These are phyloP conservation scores for Trichoderma semiorbis DNA, from an alignment of 2,329 filamentous ascomycete species.

Conservation along the genomic window DNA sequence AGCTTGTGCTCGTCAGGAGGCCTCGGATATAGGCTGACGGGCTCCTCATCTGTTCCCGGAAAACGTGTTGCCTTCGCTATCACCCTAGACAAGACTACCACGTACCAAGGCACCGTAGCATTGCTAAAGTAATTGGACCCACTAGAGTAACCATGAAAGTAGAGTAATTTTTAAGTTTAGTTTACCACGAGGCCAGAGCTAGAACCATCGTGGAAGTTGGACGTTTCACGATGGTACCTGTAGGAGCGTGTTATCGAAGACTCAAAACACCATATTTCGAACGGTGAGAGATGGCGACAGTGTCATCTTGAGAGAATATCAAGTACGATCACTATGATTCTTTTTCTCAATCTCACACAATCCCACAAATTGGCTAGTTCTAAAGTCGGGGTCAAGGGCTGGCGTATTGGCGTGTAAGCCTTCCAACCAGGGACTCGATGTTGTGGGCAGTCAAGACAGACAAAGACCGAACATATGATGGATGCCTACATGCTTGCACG, in stretches of 20 bases:
- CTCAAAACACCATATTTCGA: neutral
- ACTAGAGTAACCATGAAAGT: conserved; percentile 9
- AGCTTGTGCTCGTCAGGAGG: neutral
- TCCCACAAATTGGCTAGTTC: neutral
- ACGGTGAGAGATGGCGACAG: neutral
- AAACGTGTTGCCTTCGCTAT: neutral
- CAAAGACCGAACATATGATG: neutral
- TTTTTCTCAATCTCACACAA: neutral
- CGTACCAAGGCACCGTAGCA: neutral
- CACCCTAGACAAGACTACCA: neutral
- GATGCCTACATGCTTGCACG: neutral
- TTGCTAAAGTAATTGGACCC: neutral
- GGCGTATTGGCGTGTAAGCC: neutral
- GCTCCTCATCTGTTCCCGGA: neutral
- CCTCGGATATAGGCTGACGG: neutral
- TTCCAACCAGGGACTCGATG: no score
- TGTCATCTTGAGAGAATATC: neutral
- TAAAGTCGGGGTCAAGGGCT: neutral
- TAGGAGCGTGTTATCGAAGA: neutral
- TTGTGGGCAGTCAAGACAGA: neutral
- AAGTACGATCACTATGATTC: neutral
- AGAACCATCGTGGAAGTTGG: neutral
- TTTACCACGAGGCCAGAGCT: neutral
- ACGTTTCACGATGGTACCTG: neutral
- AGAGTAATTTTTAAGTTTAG: conserved; percentile 13